Conservation (phyloP, 805 yeast species). For the Vanderwaltozyma tropicalis region DNA sequence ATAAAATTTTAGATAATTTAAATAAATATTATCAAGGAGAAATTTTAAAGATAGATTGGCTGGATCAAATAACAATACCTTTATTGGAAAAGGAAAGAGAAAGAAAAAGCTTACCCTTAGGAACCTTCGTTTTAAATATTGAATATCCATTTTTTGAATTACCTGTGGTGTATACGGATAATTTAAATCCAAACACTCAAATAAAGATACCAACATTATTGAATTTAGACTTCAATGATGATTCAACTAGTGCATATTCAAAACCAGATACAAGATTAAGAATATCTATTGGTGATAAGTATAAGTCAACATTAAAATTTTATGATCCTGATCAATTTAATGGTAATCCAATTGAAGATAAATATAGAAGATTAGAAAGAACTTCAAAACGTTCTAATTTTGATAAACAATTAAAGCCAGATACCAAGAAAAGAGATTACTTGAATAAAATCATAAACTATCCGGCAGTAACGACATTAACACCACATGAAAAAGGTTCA, state of each 20-base stretch:
- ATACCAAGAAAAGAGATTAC: slow-evolving; percentile 69
- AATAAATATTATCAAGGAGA: slow-evolving; percentile 64
- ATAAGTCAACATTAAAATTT: slow-evolving; percentile 31
- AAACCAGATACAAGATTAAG: slow-evolving; percentile 10
- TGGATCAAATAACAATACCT: slow-evolving; percentile 56
- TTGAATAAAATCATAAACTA: slow-evolving; percentile 56
- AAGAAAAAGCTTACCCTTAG: slow-evolving; percentile 11
- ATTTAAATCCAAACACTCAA: slow-evolving; percentile 30
- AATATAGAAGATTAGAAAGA: slow-evolving; percentile 76
- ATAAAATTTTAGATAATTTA: slow-evolving; percentile 39
- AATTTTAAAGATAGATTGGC: slow-evolving; percentile 53
- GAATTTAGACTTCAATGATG: slow-evolving; percentile 31
- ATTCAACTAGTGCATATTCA: slow-evolving; percentile 5
- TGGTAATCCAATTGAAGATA: slow-evolving; percentile 79
- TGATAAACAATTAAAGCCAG: slow-evolving; percentile 82
- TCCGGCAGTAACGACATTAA: slow-evolving; percentile 75
- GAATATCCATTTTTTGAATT: slow-evolving; percentile 58
- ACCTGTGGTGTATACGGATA: slow-evolving; percentile 62
- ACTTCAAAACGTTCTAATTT: slow-evolving; percentile 65
- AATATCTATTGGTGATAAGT: slow-evolving; percentile 18
- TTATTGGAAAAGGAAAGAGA: slow-evolving; percentile 29
- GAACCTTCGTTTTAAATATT: slow-evolving; percentile 34
- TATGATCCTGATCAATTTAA: slow-evolving; percentile 61
- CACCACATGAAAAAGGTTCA: slow-evolving; percentile 74
- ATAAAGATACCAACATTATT: slow-evolving; percentile 29